A percentile compares a stretch with the other conserved stretches of the same genome.
Evolutionary conservation across 352 stramenopile species (phyloP).

Genomic region (Phytophthora multivora): DNA sequence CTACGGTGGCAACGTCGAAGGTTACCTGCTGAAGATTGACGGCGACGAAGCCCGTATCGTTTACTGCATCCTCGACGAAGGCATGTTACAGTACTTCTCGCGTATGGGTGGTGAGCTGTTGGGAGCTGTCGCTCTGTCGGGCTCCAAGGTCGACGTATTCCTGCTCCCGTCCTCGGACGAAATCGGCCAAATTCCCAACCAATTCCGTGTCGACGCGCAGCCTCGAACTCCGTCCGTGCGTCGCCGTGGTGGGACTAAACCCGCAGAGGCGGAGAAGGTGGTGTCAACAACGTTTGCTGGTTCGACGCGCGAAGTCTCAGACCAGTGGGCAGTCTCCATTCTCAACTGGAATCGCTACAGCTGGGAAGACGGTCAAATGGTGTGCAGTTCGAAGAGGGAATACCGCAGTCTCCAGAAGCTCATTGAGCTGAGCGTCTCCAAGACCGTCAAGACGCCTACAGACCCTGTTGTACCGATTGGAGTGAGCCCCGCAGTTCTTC

Average conservation of each 20-base stretch:
- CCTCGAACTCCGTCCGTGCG: conserved; percentile 27
- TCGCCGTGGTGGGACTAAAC: conserved; percentile 10
- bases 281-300: conserved; percentile 55
- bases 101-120: conserved; percentile 68
- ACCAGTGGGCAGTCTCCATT: conserved; percentile 78
- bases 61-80: conserved; percentile 88
- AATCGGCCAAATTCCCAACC: conserved; percentile 43
- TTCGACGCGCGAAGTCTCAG: conserved; percentile 56
- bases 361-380: conserved; percentile 79
- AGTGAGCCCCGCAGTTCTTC: conserved; percentile 63
- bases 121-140: conserved; percentile 68
- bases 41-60: conserved; percentile 60
- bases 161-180: conserved; percentile 55
- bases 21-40: conserved; percentile 81
- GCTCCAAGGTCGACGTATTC: conserved; percentile 77
- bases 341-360: conserved; percentile 89
- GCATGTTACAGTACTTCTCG: conserved; percentile 81
- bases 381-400: conserved; percentile 81
- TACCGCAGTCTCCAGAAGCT: conserved; percentile 49
- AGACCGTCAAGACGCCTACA: conserved; percentile 32
- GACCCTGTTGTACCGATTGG: conserved; percentile 42
- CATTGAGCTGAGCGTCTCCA: conserved; percentile 32
- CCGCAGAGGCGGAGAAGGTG: conserved; percentile 28
- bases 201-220: conserved; percentile 72
- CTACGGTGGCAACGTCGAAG: conserved; percentile 77